Evolutionary conservation across 1,284 basidiomycete genomes (phyloP).

Genomic region (Cutaneotrichosporon sp.): DNA sequence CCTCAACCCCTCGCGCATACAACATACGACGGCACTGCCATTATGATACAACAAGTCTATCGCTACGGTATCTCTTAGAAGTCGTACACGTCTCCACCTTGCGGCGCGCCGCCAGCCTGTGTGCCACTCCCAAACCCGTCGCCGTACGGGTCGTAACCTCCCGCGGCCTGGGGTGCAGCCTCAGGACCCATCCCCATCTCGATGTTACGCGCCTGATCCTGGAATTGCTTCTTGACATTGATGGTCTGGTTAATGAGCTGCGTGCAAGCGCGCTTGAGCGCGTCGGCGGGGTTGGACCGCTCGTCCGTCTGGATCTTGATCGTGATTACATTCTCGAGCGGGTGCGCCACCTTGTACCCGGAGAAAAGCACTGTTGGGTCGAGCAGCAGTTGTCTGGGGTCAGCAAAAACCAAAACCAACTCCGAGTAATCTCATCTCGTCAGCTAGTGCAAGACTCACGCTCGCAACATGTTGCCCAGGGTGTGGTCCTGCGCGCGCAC

Average conservation of each 20-base stretch:
- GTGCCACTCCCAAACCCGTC: constrained; percentile 37
- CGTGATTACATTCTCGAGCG: constrained; percentile 87
- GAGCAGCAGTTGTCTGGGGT: constrained; percentile 73
- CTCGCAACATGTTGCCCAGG: constrained; percentile 89
- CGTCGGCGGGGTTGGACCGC: constrained; percentile 73
- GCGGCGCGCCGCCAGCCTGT: constrained; percentile 23
- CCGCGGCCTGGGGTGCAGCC: constrained; percentile 26
- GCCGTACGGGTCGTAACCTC: constrained; percentile 47
- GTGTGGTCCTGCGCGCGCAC: constrained; percentile 98
- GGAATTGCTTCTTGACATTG: constrained; percentile 55
- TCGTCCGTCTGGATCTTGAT: constrained; percentile 97
- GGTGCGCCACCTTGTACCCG: constrained; percentile 96
- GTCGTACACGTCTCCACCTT: constrained; percentile 45
- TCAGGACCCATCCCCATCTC: constrained; percentile 53
- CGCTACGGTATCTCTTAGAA: constrained; percentile 30
- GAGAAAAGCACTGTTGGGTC: constrained; percentile 88
- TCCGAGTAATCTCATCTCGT: no score
- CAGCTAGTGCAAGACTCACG: constrained; percentile 60
- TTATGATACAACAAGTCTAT: constrained; percentile 8
- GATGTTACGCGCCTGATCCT: constrained; percentile 56
- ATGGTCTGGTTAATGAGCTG: constrained; percentile 75
- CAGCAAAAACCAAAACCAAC: not conserved
- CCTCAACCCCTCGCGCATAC: not conserved
- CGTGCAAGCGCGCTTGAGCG: constrained; percentile 79
- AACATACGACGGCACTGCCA: not conserved